A percentile compares a stretch with the other conserved stretches of the same genome.
Evolutionary conservation across 2,329 filamentous ascomycete genomes (phyloP).

Genomic region (Westerdykella sp.): DNA sequence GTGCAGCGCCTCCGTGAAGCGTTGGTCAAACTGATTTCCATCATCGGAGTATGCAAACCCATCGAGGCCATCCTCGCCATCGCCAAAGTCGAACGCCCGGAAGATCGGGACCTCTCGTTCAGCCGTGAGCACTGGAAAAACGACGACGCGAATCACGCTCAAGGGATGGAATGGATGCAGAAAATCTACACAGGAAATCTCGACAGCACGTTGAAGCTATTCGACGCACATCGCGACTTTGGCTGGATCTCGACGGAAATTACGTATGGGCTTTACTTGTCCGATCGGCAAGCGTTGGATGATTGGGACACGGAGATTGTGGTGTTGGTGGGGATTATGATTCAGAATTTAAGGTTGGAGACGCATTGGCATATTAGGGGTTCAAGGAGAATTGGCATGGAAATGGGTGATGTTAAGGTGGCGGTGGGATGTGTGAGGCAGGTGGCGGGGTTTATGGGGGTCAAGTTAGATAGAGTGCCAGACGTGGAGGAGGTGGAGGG

Average conservation of each 20-base stretch:
- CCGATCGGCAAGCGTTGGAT: slow-evolving; percentile 48
- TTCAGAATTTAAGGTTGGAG: slow-evolving; percentile 47
- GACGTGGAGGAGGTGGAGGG: slow-evolving; percentile 14
- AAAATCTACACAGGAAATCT: slow-evolving; percentile 51
- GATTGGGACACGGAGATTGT: slow-evolving; percentile 50
- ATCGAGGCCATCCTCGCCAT: slow-evolving; percentile 53
- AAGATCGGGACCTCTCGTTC: slow-evolving; percentile 51
- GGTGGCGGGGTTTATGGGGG: slow-evolving; percentile 11
- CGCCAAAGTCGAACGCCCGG: slow-evolving; percentile 43
- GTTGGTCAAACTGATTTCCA: slow-evolving; percentile 49
- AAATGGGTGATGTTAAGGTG: slow-evolving; percentile 36
- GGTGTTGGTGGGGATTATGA: slow-evolving; percentile 49
- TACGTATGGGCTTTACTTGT: slow-evolving; percentile 52
- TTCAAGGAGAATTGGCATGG: slow-evolving; percentile 42
- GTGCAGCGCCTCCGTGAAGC: slow-evolving; percentile 50
- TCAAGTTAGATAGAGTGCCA: slow-evolving; percentile 9
- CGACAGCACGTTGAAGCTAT: slow-evolving; percentile 10
- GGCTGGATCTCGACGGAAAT: slow-evolving; percentile 25
- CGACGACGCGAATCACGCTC: slow-evolving; percentile 47
- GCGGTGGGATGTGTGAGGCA: slow-evolving; percentile 29
- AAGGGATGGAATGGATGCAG: slow-evolving; percentile 49
- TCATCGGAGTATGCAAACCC: slow-evolving; percentile 57
- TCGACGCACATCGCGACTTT: slow-evolving; percentile 15
- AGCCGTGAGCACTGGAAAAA: slow-evolving; percentile 49
- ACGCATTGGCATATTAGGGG: slow-evolving; percentile 51